These are phyloP conservation scores for Amoeboaphelidium occidentale DNA, from an alignment of 371 early-diverging fungal species.

Conservation along the genomic window DNA sequence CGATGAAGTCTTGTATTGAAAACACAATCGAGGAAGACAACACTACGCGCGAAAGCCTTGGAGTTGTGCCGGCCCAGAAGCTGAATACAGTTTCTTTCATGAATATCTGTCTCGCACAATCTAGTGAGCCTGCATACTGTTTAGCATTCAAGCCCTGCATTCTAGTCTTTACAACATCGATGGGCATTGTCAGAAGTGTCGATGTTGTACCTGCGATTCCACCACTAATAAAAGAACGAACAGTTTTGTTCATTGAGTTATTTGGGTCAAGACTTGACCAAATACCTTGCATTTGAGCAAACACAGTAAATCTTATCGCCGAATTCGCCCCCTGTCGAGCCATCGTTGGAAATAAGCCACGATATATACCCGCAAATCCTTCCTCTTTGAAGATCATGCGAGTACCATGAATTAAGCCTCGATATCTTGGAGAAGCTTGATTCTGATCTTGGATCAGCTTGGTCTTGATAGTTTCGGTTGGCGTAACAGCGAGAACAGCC, in stretches of 20 bases:
- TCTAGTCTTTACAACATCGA: slow-evolving; percentile 80
- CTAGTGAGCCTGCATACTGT: slow-evolving; percentile 36
- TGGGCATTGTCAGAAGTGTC: slow-evolving; percentile 77
- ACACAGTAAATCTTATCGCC: slow-evolving; percentile 65
- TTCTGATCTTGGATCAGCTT: slow-evolving; percentile 59
- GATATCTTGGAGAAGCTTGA: slow-evolving; percentile 32
- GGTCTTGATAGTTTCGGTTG: slow-evolving; percentile 76
- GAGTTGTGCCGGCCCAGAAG: slow-evolving; percentile 80
- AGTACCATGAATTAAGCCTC: slow-evolving; percentile 47
- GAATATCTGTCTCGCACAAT: slow-evolving; percentile 43
- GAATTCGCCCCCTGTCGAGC: slow-evolving; percentile 65
- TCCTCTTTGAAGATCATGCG: slow-evolving; percentile 35
- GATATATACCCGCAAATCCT: slow-evolving; percentile 61
- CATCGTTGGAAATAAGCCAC: slow-evolving; percentile 69
- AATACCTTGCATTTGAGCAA: slow-evolving; percentile 40
- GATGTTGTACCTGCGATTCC: slow-evolving; percentile 60
- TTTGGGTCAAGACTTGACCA: slow-evolving; percentile 15
- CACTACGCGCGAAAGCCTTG: slow-evolving; percentile 36
- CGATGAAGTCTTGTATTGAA: not conserved
- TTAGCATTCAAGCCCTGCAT: slow-evolving; percentile 59
- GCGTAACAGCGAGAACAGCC: slow-evolving; percentile 60
- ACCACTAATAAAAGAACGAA: slow-evolving; percentile 8
- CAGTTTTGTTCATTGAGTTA: slow-evolving; percentile 3
- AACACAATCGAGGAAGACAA: not conserved
- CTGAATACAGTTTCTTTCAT: slow-evolving; percentile 46